Evolutionary conservation across 176 grass and related monocot species (phyloP).

Genomic region (Oryza australiensis): DNA sequence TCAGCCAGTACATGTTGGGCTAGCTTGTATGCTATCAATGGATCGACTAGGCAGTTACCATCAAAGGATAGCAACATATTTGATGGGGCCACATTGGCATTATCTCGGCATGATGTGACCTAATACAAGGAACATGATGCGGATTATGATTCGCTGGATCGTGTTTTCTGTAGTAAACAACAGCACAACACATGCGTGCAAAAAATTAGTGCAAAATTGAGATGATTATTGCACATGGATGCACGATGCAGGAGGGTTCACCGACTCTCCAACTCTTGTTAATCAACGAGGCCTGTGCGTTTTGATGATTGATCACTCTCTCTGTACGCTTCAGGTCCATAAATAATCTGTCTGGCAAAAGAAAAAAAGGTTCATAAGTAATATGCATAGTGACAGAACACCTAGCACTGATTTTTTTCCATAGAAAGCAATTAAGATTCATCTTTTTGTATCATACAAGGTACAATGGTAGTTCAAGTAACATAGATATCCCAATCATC

Average conservation of each 20-base stretch:
- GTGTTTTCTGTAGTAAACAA: not conserved
- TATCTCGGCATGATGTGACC: not conserved
- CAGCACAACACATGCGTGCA: not conserved
- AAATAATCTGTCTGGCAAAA: not conserved
- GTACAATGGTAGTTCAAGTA: not conserved
- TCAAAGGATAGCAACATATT: not conserved
- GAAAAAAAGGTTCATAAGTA: not conserved
- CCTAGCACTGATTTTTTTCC: not conserved
- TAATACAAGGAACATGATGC: not conserved
- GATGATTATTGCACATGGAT: slow-evolving; percentile 29
- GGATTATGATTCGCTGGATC: not conserved
- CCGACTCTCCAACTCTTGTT: not conserved
- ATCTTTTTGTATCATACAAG: not conserved
- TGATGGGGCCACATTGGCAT: not conserved
- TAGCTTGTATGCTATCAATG: not conserved
- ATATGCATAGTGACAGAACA: not conserved
- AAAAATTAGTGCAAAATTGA: not conserved
- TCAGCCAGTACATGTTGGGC: no score
- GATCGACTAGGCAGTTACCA: not conserved
- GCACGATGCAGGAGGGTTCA: not conserved
- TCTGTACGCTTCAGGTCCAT: not conserved
- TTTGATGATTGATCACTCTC: not conserved
- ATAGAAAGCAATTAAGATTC: not conserved
- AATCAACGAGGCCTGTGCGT: not conserved
- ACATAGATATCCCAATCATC: not conserved